These are phyloP conservation scores for Rhizopogon roseolus DNA, from an alignment of 768 basidiomycete species.

Conservation along the genomic window DNA sequence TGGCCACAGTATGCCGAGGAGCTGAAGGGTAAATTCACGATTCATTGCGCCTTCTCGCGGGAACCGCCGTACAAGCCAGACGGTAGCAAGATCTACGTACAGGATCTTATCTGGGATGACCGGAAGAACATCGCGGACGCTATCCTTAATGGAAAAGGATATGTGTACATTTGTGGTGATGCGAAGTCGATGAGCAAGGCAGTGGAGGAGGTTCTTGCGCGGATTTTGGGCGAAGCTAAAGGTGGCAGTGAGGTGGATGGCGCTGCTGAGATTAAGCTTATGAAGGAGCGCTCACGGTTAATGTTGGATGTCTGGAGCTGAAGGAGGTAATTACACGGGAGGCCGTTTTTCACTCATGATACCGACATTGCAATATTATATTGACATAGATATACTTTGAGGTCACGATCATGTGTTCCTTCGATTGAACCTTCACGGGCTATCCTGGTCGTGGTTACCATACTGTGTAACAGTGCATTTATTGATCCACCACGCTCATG, in stretches of 20 bases:
- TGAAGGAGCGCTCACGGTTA: conserved; percentile 90
- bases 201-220: conserved; percentile 85
- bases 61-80: conserved; percentile 82
- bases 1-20: conserved; percentile 87
- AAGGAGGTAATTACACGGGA: conserved; percentile 10
- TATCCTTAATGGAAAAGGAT: conserved; percentile 93
- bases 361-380: not conserved
- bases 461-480: too few species aligned
- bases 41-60: conserved; percentile 89
- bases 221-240: conserved; percentile 88
- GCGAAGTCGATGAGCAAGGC: conserved; percentile 95
- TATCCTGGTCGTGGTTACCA: too few species aligned
- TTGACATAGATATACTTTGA: conserved; percentile 1
- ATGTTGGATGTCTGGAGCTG: conserved; percentile 90
- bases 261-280: conserved; percentile 82
- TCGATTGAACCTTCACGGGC: too few species aligned
- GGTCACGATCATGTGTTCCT: not conserved
- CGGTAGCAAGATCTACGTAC: conserved; percentile 97
- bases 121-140: conserved; percentile 78
- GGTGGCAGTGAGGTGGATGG: conserved; percentile 90
- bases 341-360: not conserved
- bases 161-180: conserved; percentile 95
- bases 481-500: too few species aligned
- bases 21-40: conserved; percentile 85
- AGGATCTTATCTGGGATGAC: conserved; percentile 91